Conservation (phyloP, 2,329 filamentous ascomycete genomes). For the Calonectria ilicicola region DNA sequence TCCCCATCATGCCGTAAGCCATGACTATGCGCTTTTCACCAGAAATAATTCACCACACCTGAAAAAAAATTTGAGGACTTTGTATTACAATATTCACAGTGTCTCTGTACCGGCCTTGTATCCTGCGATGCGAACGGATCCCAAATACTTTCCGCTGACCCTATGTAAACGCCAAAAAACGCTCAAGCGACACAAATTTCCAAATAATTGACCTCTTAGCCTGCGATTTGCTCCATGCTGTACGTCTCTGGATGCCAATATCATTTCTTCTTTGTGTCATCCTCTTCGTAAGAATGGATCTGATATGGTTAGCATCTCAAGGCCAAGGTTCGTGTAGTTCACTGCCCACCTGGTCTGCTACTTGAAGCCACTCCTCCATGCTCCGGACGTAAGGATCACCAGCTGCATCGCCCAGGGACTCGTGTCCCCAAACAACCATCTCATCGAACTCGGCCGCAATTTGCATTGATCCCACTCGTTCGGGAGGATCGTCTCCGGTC, state of each 20-base stretch:
- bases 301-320: conserved; percentile 22
- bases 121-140: not conserved
- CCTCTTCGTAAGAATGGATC: conserved; percentile 38
- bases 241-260: too few species aligned
- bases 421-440: conserved; percentile 88
- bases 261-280: not conserved
- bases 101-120: not conserved
- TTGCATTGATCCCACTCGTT: conserved; percentile 66
- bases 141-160: not conserved
- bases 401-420: conserved; percentile 69
- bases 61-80: too few species aligned
- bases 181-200: not conserved
- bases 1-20: too few species aligned
- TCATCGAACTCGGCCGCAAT: conserved; percentile 78
- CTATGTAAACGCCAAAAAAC: not conserved
- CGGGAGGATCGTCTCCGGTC: conserved; percentile 56
- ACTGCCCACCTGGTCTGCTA: conserved; percentile 74
- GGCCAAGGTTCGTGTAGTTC: not conserved
- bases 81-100: not conserved
- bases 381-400: conserved; percentile 79
- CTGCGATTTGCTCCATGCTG: not conserved
- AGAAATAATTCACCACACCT: too few species aligned
- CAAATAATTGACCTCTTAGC: not conserved
- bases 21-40: too few species aligned
- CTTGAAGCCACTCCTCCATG: conserved; percentile 83